Conservation (phyloP, 116 monocot species). For the Iris pallida region DNA sequence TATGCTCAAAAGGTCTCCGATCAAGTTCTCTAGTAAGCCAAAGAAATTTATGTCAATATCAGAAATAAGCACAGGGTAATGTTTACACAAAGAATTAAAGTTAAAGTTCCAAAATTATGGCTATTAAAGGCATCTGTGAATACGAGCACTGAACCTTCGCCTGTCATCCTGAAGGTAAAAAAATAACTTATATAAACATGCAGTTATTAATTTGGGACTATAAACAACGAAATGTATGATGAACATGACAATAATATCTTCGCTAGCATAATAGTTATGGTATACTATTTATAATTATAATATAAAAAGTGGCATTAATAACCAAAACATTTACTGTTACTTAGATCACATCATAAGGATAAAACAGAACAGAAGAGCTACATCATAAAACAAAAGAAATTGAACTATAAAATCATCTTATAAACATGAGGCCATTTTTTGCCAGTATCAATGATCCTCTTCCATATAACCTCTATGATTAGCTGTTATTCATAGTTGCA, state of each 20-base stretch:
- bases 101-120: conserved; percentile 1
- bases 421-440: no score
- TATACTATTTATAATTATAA: no score
- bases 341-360: no score
- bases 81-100: not conserved
- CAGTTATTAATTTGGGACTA: not conserved
- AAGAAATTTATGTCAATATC: not conserved
- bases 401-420: no score
- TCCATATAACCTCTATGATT: no score
- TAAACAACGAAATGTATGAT: not conserved
- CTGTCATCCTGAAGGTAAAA: conserved; percentile 46
- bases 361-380: no score
- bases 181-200: conserved; percentile 1
- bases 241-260: not conserved
- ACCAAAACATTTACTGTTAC: no score
- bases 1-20: conserved; percentile 37
- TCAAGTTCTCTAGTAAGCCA: conserved; percentile 34
- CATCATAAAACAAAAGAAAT: no score
- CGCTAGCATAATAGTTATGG: no score
- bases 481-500: no score
- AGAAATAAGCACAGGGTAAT: not conserved
- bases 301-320: no score
- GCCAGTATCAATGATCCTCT: no score
- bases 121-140: not conserved
- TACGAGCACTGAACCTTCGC: conserved; percentile 17